Evolutionary conservation across 176 grass and related monocot genomes (phyloP).

Genomic region (Avena sativa): DNA sequence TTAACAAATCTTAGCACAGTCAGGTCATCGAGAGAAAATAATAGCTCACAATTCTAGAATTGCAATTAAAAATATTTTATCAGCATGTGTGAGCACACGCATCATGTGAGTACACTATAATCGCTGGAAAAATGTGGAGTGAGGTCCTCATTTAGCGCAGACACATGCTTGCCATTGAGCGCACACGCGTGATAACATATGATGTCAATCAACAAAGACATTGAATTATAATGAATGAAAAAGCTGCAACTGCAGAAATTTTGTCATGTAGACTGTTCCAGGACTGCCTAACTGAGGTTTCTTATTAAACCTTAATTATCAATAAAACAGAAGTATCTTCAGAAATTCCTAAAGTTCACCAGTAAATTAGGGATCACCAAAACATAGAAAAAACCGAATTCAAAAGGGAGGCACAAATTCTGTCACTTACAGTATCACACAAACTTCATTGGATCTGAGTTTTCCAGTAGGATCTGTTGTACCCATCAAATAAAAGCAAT

Average conservation of each 20-base stretch:
- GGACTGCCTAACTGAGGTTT: background rate
- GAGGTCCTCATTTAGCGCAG: background rate
- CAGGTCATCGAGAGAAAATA: background rate
- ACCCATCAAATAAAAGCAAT: conserved; percentile 75
- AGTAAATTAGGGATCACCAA: conserved; percentile 7
- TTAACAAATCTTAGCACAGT: background rate
- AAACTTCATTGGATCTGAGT: conserved; percentile 67
- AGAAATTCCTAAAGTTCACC: background rate
- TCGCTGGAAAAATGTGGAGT: background rate
- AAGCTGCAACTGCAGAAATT: background rate
- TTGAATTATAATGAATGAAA: background rate
- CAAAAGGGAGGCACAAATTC: background rate
- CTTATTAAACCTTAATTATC: background rate
- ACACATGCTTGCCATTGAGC: background rate
- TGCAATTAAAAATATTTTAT: conserved; percentile 10
- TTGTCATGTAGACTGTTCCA: background rate
- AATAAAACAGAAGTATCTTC: background rate
- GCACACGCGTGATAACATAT: background rate
- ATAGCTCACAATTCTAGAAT: background rate
- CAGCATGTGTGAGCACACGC: background rate
- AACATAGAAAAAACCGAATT: background rate
- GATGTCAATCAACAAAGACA: background rate
- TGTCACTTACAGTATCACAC: conserved; percentile 67
- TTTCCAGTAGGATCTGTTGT: conserved; percentile 64
- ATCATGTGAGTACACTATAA: conserved; percentile 2